Conservation (phyloP, 2,329 filamentous ascomycete species). For the Colletotrichum sp. region DNA sequence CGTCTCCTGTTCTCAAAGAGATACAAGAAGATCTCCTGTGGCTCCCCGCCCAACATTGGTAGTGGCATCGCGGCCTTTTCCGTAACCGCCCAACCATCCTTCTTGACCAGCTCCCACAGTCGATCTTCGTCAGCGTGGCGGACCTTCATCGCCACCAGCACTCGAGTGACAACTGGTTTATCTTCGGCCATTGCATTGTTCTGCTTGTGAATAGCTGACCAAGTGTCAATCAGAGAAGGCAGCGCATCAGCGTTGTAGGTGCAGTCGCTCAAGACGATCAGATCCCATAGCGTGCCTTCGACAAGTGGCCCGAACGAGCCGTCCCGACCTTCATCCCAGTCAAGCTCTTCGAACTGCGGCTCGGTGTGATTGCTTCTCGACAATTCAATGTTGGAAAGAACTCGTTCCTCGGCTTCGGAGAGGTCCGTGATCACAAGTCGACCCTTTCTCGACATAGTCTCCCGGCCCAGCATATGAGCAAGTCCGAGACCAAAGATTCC, state of each 20-base stretch:
- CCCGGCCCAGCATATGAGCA: conserved; percentile 33
- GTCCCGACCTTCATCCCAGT: conserved; percentile 58
- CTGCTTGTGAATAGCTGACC: conserved; percentile 51
- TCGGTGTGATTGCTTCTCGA: neutral
- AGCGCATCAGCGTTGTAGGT: conserved; percentile 66
- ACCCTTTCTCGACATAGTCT: conserved; percentile 26
- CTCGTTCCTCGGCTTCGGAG: conserved; percentile 56
- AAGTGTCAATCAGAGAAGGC: conserved; percentile 56
- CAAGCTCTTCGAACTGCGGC: conserved; percentile 58
- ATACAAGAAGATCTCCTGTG: conserved; percentile 57
- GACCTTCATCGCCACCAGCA: conserved; percentile 61
- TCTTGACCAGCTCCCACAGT: conserved; percentile 52
- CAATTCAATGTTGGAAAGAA: conserved; percentile 50
- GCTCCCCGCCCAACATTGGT: conserved; percentile 48
- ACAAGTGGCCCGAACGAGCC: conserved; percentile 49
- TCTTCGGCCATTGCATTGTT: conserved; percentile 25
- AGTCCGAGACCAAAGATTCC: conserved; percentile 60
- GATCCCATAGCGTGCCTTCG: conserved; percentile 50
- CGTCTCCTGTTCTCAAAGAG: conserved; percentile 40
- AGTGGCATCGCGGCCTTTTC: conserved; percentile 49
- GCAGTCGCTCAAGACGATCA: conserved; percentile 64
- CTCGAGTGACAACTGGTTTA: conserved; percentile 37
- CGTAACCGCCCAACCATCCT: conserved; percentile 48
- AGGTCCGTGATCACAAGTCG: conserved; percentile 63
- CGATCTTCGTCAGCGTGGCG: conserved; percentile 58